Base-by-base conservation (phyloP, 192 early-diverging fungal genomes). In the Chytriomyces sp. region DNA sequence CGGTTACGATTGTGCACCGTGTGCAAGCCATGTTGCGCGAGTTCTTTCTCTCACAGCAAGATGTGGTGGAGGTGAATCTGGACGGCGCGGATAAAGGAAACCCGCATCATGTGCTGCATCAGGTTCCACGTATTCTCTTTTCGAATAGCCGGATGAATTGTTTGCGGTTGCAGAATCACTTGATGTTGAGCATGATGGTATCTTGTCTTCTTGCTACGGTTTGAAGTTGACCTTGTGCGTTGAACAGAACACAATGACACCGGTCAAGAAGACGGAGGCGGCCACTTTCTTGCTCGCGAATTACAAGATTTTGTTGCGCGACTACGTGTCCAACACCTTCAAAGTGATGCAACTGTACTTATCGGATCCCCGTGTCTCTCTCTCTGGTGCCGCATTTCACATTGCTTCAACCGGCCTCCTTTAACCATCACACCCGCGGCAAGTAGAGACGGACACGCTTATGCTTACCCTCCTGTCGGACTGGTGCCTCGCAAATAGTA, bases 381-480 rank as follows among this genome's bases (percentile, higher is more conserved):
- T 66, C 12, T 66, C 64, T 28, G 64, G 64, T 66, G 2, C 22
- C 7, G 2, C 31, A 62, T 62, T 2, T 3, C 39, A 17, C 1
- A 0, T 8, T 8, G 56, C 56, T 8, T 8, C 8, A n/a, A 44
- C 8, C 19, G n/a, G n/a, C 12, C n/a, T 10, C n/a, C n/a, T 10
- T 14, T n/a, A 49, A 10, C n/a, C 10, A 49, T n/a, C 10, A 49
- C 10, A 14, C 17, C 56, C 12, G 19, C 14, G 28, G 10, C 19
- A 40, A 26, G 2, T 31, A 60, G 70, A 71, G 10, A 60, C 70
- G 19, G 70, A 71, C 36, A 36, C 38, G 5, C 39, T 71, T 3
- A 71, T 71, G 70, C 55, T 71, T 25, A 59, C 59, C 26, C 55
- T 71, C 14, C 33, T 71, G 14, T 30, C 70, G 26, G 70, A 71